Percentiles rank a stretch among this genome's conserved stretches.
Conservation (phyloP, 2,329 filamentous ascomycete species). For the Cladosporium sp. region DNA sequence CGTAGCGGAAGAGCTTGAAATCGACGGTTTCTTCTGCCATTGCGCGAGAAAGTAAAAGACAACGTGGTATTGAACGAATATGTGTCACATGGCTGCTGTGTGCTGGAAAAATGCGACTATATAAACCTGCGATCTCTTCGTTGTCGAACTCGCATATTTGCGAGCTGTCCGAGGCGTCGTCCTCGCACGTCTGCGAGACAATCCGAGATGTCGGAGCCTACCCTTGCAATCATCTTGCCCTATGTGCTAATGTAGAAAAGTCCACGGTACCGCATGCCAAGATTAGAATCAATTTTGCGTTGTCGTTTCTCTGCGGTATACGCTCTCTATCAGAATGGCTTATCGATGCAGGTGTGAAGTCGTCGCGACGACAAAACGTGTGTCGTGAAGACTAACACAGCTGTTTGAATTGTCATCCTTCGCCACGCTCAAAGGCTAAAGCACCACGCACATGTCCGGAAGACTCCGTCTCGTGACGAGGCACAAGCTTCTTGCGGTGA, state of each 20-base stretch:
- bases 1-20: constrained; percentile 15
- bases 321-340: not conserved
- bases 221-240: not conserved
- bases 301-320: not conserved
- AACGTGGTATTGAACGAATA: not conserved
- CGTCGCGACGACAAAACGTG: too few species aligned
- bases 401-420: too few species aligned
- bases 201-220: not conserved
- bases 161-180: not conserved
- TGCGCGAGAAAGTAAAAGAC: not conserved
- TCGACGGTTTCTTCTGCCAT: not conserved
- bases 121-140: not conserved
- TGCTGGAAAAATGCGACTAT: not conserved
- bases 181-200: not conserved
- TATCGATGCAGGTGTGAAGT: too few species aligned
- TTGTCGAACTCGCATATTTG: not conserved
- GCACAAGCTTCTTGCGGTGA: not conserved
- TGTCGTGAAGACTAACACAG: too few species aligned
- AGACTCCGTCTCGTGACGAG: not conserved
- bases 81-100: not conserved
- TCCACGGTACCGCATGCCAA: not conserved
- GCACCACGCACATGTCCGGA: too few species aligned
- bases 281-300: not conserved
- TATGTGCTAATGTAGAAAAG: not conserved
- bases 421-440: not conserved